Conservation (phyloP, 352 stramenopile genomes). For the Phytopythium litorale region DNA sequence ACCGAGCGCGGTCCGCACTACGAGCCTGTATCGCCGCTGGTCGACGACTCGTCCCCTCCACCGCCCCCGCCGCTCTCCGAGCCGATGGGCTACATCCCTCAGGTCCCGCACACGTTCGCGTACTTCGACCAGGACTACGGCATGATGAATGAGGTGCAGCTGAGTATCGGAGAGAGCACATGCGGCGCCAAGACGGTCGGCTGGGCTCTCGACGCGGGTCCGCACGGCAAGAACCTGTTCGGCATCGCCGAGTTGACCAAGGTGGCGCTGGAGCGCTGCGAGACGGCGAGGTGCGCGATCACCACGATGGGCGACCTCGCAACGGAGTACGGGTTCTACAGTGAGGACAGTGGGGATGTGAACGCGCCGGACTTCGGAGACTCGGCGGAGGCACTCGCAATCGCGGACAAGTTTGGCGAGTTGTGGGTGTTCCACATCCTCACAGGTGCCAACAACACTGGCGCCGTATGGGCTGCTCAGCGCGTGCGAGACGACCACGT, state of each 20-base stretch:
- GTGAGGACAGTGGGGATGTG: slow-evolving; percentile 78
- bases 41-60: background rate
- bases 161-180: slow-evolving; percentile 94
- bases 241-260: slow-evolving; percentile 89
- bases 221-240: slow-evolving; percentile 85
- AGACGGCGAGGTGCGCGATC: slow-evolving; percentile 75
- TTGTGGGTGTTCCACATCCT: slow-evolving; percentile 95
- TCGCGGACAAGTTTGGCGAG: slow-evolving; percentile 86
- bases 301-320: slow-evolving; percentile 91
- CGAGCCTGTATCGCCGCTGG: slow-evolving; percentile 17
- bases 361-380: slow-evolving; percentile 51
- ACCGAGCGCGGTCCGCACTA: slow-evolving; percentile 74
- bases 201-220: slow-evolving; percentile 45
- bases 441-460: slow-evolving; percentile 80
- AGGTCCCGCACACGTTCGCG: slow-evolving; percentile 90
- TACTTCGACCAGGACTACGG: slow-evolving; percentile 95
- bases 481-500: slow-evolving; percentile 89
- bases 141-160: slow-evolving; percentile 94
- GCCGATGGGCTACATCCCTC: slow-evolving; percentile 84
- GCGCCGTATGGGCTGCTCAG: slow-evolving; percentile 92
- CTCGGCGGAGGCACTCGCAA: slow-evolving; percentile 82
- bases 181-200: slow-evolving; percentile 82
- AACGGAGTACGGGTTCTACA: slow-evolving; percentile 93
- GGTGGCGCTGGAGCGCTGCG: slow-evolving; percentile 88
- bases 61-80: slow-evolving; percentile 24